Conservation (phyloP, 2,329 filamentous ascomycete species). For the Domatiomyces globalis region DNA sequence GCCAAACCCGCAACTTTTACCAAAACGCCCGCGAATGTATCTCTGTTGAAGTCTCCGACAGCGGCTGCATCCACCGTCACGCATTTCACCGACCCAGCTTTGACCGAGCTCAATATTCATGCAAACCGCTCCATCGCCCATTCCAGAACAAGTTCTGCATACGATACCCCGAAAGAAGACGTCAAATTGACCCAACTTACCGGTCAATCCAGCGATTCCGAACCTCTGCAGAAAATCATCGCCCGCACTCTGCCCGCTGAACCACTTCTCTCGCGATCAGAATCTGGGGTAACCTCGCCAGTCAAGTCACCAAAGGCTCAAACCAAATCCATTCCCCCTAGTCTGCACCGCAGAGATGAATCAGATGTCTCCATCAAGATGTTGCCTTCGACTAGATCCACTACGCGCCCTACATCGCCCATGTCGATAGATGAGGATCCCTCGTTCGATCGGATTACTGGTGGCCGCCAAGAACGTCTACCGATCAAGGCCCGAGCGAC, state of each 20-base stretch:
- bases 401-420: neutral
- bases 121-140: constrained; percentile 15
- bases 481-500: neutral
- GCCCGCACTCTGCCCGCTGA: neutral
- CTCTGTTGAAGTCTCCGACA: constrained; percentile 26
- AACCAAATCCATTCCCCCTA: neutral
- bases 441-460: neutral
- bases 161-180: constrained; percentile 3
- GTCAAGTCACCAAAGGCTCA: neutral
- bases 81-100: constrained; percentile 29
- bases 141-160: constrained; percentile 14
- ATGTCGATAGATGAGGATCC: neutral
- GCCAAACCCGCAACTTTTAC: constrained; percentile 31
- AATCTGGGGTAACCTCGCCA: neutral
- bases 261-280: neutral
- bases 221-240: neutral
- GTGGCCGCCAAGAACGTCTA: neutral
- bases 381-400: neutral
- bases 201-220: neutral
- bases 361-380: neutral
- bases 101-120: constrained; percentile 33
- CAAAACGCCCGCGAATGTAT: constrained; percentile 27
- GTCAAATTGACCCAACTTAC: neutral
- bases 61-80: constrained; percentile 24
- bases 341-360: neutral